Percentiles rank a stretch among this genome's conserved stretches.
Evolutionary conservation across 495 filamentous ascomycete genomes (phyloP).

Genomic region (Penicillium simplicissimum): DNA sequence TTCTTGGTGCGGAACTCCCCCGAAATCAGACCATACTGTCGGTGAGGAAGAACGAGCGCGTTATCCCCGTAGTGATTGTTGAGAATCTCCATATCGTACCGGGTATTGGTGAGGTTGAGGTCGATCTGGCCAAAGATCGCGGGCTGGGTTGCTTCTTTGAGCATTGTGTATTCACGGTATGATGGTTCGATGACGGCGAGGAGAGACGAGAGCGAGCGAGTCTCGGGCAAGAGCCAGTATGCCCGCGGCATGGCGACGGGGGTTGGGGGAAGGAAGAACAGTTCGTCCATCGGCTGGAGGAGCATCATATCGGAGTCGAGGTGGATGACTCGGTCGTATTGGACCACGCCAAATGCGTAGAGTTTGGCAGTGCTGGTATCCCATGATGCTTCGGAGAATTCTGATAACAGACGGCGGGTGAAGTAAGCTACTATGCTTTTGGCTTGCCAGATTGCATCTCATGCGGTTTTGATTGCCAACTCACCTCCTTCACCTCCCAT

Average conservation of each 20-base stretch:
- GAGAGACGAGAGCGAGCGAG: conserved; percentile 57
- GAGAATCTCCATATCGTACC: conserved; percentile 73
- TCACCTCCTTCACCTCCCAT: conserved; percentile 35
- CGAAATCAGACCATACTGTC: conserved; percentile 67
- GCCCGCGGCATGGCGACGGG: conserved; percentile 66
- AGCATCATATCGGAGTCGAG: conserved; percentile 70
- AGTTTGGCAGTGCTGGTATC: conserved; percentile 68
- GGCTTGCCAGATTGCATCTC: not conserved
- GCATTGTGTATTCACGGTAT: conserved; percentile 49
- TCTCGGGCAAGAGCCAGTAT: conserved; percentile 64
- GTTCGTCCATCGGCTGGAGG: conserved; percentile 66
- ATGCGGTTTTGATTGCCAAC: not conserved
- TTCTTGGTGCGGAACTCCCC: conserved; percentile 67
- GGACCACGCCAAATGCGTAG: conserved; percentile 67
- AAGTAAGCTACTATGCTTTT: not conserved
- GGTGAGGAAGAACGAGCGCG: conserved; percentile 74
- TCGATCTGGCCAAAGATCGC: conserved; percentile 39
- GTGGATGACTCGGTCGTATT: conserved; percentile 66
- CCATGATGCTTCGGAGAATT: conserved; percentile 47
- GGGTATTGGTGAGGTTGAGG: conserved; percentile 31
- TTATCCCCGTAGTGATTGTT: conserved; percentile 67
- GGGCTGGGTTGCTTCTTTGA: conserved; percentile 44
- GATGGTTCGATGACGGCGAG: conserved; percentile 67
- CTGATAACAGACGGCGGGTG: no score
- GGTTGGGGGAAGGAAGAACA: conserved; percentile 67